Evolutionary conservation across 176 grass and related monocot species (phyloP).

Genomic region (Oryza meyeriana): DNA sequence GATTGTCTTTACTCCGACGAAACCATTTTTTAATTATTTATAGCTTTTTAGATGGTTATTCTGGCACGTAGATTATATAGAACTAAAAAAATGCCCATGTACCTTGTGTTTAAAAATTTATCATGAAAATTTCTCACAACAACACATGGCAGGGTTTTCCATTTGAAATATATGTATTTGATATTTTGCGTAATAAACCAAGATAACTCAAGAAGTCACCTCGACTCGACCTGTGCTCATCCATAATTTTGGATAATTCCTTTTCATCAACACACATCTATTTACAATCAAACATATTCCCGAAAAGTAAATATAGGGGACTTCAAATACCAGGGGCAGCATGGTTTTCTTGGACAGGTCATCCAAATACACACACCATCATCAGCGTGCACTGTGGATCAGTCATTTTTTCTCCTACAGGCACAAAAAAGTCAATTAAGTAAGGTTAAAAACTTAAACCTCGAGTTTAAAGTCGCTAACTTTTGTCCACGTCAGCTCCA

Average conservation of each 20-base stretch:
- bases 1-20: too few relatives aligned
- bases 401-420: background rate
- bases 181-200: background rate
- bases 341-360: background rate
- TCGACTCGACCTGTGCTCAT: background rate
- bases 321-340: background rate
- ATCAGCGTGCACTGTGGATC: background rate
- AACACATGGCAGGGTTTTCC: background rate
- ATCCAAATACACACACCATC: background rate
- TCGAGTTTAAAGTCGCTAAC: background rate
- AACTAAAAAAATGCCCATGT: background rate
- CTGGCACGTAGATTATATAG: background rate
- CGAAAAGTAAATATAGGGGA: background rate
- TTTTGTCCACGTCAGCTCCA: background rate
- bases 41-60: background rate
- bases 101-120: background rate
- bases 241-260: background rate
- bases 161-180: background rate
- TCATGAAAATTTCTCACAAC: background rate
- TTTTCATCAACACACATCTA: background rate
- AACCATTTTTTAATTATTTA: too few relatives aligned
- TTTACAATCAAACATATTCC: background rate
- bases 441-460: background rate
- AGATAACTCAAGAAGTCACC: too few relatives aligned
- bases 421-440: background rate